Percentiles rank a stretch among this genome's conserved stretches.
Evolutionary conservation across 257 asterid genomes (phyloP).

Genomic region (Lavandula angustifolia): DNA sequence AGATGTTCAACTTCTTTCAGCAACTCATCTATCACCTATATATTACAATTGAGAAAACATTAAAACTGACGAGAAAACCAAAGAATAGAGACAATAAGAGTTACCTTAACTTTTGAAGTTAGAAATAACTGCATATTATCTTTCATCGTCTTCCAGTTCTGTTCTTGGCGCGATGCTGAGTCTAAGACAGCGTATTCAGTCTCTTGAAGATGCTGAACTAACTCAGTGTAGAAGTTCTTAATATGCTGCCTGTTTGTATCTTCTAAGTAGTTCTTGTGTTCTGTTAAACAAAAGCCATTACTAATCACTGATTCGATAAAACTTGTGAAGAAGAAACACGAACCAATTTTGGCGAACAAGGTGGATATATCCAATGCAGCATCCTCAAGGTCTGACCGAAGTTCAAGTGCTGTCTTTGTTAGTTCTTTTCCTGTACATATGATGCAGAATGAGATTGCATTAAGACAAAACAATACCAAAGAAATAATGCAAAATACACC

Average conservation of each 20-base stretch:
- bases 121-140: slow-evolving; percentile 42
- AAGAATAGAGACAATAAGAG: background rate
- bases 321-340: slow-evolving; percentile 4
- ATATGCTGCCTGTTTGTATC: slow-evolving; percentile 43
- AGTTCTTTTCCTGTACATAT: slow-evolving; percentile 40
- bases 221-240: slow-evolving; percentile 36
- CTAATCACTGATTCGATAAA: slow-evolving; percentile 10
- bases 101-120: slow-evolving; percentile 48
- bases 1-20: slow-evolving; percentile 39
- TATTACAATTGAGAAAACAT: slow-evolving; percentile 6
- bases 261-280: slow-evolving; percentile 46
- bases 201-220: slow-evolving; percentile 53
- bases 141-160: slow-evolving; percentile 45
- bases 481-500: slow-evolving; percentile 2
- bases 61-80: background rate
- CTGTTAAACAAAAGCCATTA: slow-evolving; percentile 33
- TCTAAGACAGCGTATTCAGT: slow-evolving; percentile 38
- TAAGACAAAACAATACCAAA: background rate
- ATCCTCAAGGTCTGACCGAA: background rate
- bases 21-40: slow-evolving; percentile 49
- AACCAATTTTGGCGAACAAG: slow-evolving; percentile 45
- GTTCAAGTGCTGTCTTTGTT: slow-evolving; percentile 46
- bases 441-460: background rate
- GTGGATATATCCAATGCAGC: slow-evolving; percentile 25
- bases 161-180: slow-evolving; percentile 45